These are phyloP conservation scores for Azolla pinnata DNA, from an alignment of 75 land plant genomes.

Conservation along the genomic window DNA sequence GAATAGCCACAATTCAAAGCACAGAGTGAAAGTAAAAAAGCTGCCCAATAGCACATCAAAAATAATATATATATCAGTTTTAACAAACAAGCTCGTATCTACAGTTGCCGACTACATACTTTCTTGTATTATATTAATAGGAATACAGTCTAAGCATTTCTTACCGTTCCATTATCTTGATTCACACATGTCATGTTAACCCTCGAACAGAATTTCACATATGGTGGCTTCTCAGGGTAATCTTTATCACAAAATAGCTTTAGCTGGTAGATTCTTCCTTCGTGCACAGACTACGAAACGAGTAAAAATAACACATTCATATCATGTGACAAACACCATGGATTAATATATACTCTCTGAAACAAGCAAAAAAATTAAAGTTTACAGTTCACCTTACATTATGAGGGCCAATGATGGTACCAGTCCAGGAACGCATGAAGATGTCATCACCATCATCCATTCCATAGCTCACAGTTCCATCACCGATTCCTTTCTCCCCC, in stretches of 20 bases:
- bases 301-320: neutral
- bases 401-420: conserved; percentile 36
- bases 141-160: too few species aligned
- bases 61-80: too few species aligned
- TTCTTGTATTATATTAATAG: too few species aligned
- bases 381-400: conserved; percentile 18
- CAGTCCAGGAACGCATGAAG: conserved; percentile 41
- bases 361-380: neutral
- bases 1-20: too few species aligned
- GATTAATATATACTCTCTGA: neutral
- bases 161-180: conserved; percentile 69
- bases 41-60: too few species aligned
- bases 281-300: conserved; percentile 60
- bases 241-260: conserved; percentile 74
- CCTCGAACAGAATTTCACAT: conserved; percentile 54
- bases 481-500: conserved; percentile 75
- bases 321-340: too few species aligned
- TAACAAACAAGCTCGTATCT: too few species aligned
- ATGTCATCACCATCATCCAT: conserved; percentile 41
- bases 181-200: conserved; percentile 81
- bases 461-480: conserved; percentile 64
- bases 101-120: too few species aligned
- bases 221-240: conserved; percentile 71
- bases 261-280: conserved; percentile 73
- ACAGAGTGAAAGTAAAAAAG: too few species aligned